Base-by-base conservation (phyloP, 805 yeast species). In the Yarrowia porcina region DNA sequence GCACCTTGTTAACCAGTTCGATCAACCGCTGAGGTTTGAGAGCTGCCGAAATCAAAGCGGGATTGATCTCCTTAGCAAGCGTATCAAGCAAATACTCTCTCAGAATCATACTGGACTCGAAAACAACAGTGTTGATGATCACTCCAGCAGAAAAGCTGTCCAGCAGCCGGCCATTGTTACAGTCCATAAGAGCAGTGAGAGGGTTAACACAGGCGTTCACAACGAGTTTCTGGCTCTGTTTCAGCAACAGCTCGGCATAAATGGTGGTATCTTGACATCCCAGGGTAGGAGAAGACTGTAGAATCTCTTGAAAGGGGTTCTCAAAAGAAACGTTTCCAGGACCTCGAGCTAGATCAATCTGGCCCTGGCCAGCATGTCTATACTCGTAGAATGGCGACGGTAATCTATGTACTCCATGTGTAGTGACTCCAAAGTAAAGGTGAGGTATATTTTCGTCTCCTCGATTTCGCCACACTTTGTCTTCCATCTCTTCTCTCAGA, bases 171-270 rank as follows among this genome's bases (percentile, higher is more conserved):
- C 96, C 96, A 70, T 94, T 94, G 38, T 79, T 71, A 70, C 94
- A 88, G 72, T 89, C 88, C 25, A 89, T 74, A 21, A 90, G 76
- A 0, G 97, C 87, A 0, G 97, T 88, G 28, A 88, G 76, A 0
- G 97, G 88, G 70, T 94, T 93, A 67, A 93, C 85, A 69, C 94
- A 89, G 1, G 89, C 81, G 70, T 94, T 94, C 20, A 88, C 85
- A 47, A 88, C 78, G 64, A 93, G 81, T 72, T 93, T 94, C 68
- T 85, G 87, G 67, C 86, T 76, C 73, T 90, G 96, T 1, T 84
- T 81, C 28, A 83, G 67, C 35, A 85, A 72, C 64, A 84, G 72
- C 39, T 80, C 83, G 23, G 79, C 79, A 49, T 79, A 76, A 1
- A 68, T 64, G 33, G 75, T 63, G 13, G 47, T 39, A 41, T 64